These are phyloP conservation scores for Cupressus sempervirens DNA, from an alignment of 75 land plant species.

Conservation along the genomic window DNA sequence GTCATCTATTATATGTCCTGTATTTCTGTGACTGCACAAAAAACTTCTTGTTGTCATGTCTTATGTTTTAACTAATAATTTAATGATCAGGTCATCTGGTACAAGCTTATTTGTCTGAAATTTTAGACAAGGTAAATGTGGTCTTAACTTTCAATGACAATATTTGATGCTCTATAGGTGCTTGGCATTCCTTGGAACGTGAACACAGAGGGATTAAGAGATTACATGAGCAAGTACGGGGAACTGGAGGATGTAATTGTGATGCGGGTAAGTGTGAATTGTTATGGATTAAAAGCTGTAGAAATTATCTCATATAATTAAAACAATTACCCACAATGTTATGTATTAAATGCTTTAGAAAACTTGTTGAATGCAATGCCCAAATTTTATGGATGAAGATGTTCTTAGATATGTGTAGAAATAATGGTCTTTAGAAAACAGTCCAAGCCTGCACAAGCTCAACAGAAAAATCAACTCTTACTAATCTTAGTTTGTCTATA, in stretches of 20 bases:
- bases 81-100: background rate
- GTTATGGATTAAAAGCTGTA: background rate
- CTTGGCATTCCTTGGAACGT: conserved; percentile 69
- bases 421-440: background rate
- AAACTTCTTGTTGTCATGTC: background rate
- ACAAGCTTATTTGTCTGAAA: background rate
- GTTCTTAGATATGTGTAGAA: background rate
- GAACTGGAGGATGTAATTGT: conserved; percentile 77
- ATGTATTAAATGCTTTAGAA: background rate
- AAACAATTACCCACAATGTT: too few relatives aligned
- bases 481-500: background rate
- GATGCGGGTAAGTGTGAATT: conserved; percentile 44
- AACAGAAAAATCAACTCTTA: background rate
- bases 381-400: background rate
- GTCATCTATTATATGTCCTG: background rate
- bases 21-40: too few relatives aligned
- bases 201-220: conserved; percentile 43
- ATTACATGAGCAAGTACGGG: conserved; percentile 74
- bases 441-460: background rate
- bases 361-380: background rate
- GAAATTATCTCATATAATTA: background rate
- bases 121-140: background rate
- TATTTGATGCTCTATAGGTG: conserved; percentile 21
- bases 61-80: background rate
- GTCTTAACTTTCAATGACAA: background rate